Evolutionary conservation across 805 yeast genomes (phyloP).

Genomic region (Yamadazyma paraphyllophila): DNA sequence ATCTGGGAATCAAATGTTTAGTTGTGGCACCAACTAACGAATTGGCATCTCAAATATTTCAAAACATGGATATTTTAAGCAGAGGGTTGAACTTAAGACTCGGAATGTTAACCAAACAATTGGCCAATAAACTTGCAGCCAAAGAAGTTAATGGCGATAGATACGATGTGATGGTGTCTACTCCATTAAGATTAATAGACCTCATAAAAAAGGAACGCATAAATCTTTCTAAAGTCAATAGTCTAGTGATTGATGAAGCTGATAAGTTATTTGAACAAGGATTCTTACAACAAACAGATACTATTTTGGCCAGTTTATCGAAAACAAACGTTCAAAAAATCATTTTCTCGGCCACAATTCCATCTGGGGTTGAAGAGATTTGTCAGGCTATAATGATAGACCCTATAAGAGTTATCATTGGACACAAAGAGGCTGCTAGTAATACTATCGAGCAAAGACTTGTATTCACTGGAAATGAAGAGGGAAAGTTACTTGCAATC

Average conservation of each 20-base stretch:
- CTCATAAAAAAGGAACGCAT: constrained; percentile 60
- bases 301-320: constrained; percentile 62
- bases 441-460: constrained; percentile 77
- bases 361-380: constrained; percentile 86
- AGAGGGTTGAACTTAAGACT: constrained; percentile 56
- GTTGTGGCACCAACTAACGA: constrained; percentile 94
- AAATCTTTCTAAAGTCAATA: constrained; percentile 64
- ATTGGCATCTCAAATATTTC: constrained; percentile 80
- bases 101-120: constrained; percentile 67
- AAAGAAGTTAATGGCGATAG: constrained; percentile 57
- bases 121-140: constrained; percentile 65
- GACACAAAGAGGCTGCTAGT: constrained; percentile 92
- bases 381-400: constrained; percentile 83
- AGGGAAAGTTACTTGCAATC: constrained; percentile 90
- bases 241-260: constrained; percentile 89
- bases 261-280: constrained; percentile 87
- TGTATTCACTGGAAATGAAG: constrained; percentile 87
- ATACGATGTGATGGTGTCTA: constrained; percentile 78
- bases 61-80: constrained; percentile 60
- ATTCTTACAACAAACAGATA: constrained; percentile 89
- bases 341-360: constrained; percentile 93
- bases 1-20: constrained; percentile 65
- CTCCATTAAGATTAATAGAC: constrained; percentile 87
- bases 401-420: constrained; percentile 83
- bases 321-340: constrained; percentile 59